phyloP scores from a whole-genome alignment of 192 early-diverging fungal species.

The Gamsiella multidivaricata region DNA sequence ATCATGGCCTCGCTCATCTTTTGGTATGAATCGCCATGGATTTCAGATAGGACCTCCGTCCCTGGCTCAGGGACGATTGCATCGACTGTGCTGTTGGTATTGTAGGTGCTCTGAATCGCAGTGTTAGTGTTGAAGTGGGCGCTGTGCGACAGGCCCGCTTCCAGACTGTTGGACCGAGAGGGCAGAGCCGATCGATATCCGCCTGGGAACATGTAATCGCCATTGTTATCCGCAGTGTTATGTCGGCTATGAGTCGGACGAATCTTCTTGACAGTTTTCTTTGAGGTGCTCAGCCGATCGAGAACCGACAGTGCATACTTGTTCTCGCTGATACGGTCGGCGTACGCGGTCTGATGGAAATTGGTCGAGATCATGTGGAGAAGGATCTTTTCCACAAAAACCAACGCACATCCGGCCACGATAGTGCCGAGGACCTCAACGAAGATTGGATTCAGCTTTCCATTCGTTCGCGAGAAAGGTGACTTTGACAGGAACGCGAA shows the following conservation, averaged over 20 bases:
- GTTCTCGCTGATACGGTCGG: slow-evolving; percentile 68
- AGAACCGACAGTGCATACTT: slow-evolving; percentile 69
- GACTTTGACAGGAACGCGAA: slow-evolving; percentile 41
- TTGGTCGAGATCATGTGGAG: slow-evolving; percentile 70
- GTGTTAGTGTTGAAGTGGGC: background rate
- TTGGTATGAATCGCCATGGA: background rate
- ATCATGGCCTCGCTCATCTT: slow-evolving; percentile 23
- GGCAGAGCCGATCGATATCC: slow-evolving; percentile 23
- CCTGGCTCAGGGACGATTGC: background rate
- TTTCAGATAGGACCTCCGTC: slow-evolving; percentile 18
- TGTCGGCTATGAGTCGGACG: slow-evolving; percentile 36
- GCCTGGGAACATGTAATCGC: slow-evolving; percentile 23
- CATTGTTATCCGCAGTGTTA: slow-evolving; percentile 16
- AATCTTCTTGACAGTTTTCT: slow-evolving; percentile 48
- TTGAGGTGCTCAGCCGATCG: slow-evolving; percentile 59
- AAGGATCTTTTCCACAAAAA: slow-evolving; percentile 66
- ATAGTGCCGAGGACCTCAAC: slow-evolving; percentile 34
- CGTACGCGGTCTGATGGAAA: slow-evolving; percentile 72
- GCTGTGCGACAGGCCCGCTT: background rate
- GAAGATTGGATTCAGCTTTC: slow-evolving; percentile 25
- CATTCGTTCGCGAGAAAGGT: slow-evolving; percentile 10
- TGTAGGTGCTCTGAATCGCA: background rate
- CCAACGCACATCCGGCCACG: slow-evolving; percentile 25
- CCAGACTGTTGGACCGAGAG: slow-evolving; percentile 41
- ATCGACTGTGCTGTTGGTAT: background rate